Evolutionary conservation across 2,329 filamentous ascomycete species (phyloP), one percentile per base, ranked within the genome.

Genomic region (Verticillium isaacii): DNA sequence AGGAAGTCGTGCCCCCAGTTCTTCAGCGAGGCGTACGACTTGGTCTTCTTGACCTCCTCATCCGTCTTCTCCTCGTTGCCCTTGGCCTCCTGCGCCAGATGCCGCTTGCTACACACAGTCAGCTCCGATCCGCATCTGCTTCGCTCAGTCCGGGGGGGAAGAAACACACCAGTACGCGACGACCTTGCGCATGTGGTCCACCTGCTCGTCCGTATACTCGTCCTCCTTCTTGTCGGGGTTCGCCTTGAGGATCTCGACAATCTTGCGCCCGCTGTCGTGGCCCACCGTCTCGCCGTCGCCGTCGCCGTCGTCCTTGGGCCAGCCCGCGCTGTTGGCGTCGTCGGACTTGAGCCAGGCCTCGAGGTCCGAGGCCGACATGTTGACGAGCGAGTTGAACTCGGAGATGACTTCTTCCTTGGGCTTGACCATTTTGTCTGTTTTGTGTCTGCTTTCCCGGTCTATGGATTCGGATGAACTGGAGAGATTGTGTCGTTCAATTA

Each of bases 321-420:
- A 89, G 2, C 87, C 87, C 1, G 86, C 80, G 19, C 77, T 79
- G 57, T 78, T 77, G 11, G 85, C 89, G 36, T 85, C 79, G n/a
- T 82, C 79, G 7, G 80, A 78, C 64, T 83, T 79, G 29, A 89
- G 80, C 87, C 87, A 89, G 29, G 80, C 76, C 67, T 86, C 79
- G 17, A 90, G 79, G 65, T 89, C 86, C 1, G 78, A 71, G 1
- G 85, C 77, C 12, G 78, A 81, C 86, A 90, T 89, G 72, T 89
- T 89, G 71, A 89, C 85, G 56, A 88, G 73, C 45, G 84, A 79
- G 64, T 89, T 88, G 78, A 89, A 90, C 69, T 89, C 86, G 58
- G 82, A 80, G 64, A 74, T 70, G 45, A 74, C 71, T 36, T 73
- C 69, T 2, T 71, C 67, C 52, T 65, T 61, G 63, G 66, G 65